A percentile compares a stretch with the other conserved stretches of the same genome.
phyloP scores from a whole-genome alignment of 140 eudicot species.

The Artemisia princeps region DNA sequence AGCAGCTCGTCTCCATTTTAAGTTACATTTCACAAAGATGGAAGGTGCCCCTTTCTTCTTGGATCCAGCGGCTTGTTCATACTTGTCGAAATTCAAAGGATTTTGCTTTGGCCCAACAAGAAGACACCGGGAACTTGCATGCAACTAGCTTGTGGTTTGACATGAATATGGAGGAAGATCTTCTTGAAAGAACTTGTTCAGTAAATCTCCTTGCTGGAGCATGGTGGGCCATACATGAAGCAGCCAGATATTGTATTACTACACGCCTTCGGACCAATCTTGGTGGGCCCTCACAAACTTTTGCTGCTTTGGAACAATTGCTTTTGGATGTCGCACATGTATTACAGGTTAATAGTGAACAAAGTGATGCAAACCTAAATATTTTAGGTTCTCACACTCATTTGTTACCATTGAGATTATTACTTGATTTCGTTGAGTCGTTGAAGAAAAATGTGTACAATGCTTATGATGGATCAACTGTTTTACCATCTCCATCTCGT shows the following conservation, averaged over 20 bases:
- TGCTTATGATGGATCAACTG: slow-evolving; percentile 91
- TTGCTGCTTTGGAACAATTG: slow-evolving; percentile 98
- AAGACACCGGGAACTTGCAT: slow-evolving; percentile 43
- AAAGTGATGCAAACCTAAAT: slow-evolving; percentile 65
- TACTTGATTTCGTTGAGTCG: slow-evolving; percentile 93
- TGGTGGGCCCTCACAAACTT: slow-evolving; percentile 99
- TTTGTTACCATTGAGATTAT: slow-evolving; percentile 74
- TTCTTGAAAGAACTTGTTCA: slow-evolving; percentile 61
- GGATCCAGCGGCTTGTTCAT: slow-evolving; percentile 82
- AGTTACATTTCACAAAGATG: slow-evolving; percentile 95
- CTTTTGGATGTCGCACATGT: slow-evolving; percentile 82
- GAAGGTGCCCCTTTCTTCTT: slow-evolving; percentile 95
- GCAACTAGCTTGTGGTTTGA: slow-evolving; percentile 54
- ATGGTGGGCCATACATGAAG: slow-evolving; percentile 99
- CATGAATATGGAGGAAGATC: slow-evolving; percentile 52
- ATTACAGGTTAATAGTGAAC: slow-evolving; percentile 68
- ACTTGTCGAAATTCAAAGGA: slow-evolving; percentile 56
- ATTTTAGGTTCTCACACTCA: slow-evolving; percentile 64
- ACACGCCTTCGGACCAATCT: slow-evolving; percentile 96
- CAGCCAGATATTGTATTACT: slow-evolving; percentile 88
- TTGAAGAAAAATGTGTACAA: slow-evolving; percentile 89
- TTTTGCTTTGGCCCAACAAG: slow-evolving; percentile 40
- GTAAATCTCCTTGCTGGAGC: slow-evolving; percentile 83
- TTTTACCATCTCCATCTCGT: slow-evolving; percentile 68
- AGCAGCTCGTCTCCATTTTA: slow-evolving; percentile 85